phyloP scores from a whole-genome alignment of 768 basidiomycete species.

The Russula griseocarnosa region DNA sequence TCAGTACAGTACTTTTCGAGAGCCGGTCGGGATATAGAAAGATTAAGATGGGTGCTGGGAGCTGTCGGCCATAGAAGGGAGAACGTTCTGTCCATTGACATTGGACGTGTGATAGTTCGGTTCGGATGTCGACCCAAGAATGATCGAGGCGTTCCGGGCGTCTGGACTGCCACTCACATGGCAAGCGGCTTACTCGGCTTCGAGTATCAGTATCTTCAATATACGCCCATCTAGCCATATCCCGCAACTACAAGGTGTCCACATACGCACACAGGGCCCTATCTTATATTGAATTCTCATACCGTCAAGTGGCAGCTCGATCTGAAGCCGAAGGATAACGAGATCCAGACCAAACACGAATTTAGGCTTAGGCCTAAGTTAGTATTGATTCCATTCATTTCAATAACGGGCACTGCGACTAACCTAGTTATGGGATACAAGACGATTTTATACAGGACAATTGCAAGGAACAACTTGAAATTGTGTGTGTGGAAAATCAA shows the following conservation, averaged over 20 bases:
- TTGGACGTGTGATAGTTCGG: background rate
- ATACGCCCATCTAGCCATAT: background rate
- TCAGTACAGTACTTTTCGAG: background rate
- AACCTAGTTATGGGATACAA: background rate
- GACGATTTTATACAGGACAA: background rate
- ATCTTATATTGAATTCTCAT: background rate
- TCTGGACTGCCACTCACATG: background rate
- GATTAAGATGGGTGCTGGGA: background rate
- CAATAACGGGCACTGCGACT: background rate
- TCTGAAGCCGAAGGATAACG: background rate
- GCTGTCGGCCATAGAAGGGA: background rate
- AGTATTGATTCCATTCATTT: background rate
- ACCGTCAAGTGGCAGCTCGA: background rate
- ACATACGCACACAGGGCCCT: background rate
- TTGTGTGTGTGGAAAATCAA: background rate
- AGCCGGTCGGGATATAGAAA: background rate
- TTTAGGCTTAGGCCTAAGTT: background rate
- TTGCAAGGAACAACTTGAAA: background rate
- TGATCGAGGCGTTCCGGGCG: background rate
- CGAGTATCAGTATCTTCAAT: background rate
- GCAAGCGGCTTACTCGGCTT: background rate
- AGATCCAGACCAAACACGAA: background rate
- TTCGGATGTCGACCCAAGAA: background rate
- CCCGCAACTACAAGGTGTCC: background rate
- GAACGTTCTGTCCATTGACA: background rate